A percentile compares a stretch with the other conserved stretches of the same genome.
phyloP scores from a whole-genome alignment of 305 asterid genomes.

The Fraxinus sp. region DNA sequence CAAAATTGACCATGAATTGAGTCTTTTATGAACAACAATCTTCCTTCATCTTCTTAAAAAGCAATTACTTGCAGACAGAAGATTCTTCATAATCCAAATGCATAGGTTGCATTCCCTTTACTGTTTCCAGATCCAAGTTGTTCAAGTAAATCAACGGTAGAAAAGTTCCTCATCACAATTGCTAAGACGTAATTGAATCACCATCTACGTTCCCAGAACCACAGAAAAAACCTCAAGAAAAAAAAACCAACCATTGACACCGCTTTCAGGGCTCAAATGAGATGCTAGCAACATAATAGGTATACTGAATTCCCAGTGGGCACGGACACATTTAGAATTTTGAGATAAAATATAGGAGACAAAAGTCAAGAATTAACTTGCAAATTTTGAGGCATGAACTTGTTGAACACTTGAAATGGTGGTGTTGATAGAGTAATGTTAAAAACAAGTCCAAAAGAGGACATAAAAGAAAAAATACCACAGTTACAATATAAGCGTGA shows the following conservation, averaged over 20 bases:
- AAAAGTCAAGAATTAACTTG: not conserved
- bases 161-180: not conserved
- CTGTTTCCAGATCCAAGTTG: not conserved
- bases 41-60: not conserved
- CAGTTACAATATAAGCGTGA: not conserved
- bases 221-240: not conserved
- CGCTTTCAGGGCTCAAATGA: not conserved
- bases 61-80: not conserved
- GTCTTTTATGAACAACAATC: not conserved
- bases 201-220: not conserved
- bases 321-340: not conserved
- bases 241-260: not conserved
- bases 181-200: not conserved
- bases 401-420: not conserved
- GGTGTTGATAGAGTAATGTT: not conserved
- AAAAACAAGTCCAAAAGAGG: not conserved
- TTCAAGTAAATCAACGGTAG: not conserved
- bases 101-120: not conserved
- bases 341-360: not conserved
- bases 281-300: not conserved
- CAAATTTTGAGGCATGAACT: not conserved
- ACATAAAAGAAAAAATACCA: not conserved
- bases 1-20: not conserved
- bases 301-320: not conserved
- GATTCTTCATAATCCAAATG: not conserved